These are phyloP conservation scores for Chaetoscypha palmicola DNA, from an alignment of 2,329 filamentous ascomycete species.

Conservation along the genomic window DNA sequence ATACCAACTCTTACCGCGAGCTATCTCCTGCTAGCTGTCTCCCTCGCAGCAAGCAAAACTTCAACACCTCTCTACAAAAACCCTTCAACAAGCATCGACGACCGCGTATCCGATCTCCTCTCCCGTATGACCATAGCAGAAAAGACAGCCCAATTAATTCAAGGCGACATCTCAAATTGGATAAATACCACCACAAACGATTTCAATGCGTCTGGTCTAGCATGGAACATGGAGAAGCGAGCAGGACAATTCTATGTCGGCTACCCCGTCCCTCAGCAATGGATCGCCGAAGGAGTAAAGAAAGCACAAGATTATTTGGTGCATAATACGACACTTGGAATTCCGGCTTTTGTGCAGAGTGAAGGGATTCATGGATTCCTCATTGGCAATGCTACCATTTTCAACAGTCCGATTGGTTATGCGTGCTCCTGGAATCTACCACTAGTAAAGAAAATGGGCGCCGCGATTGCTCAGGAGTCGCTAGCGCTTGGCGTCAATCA, in stretches of 20 bases:
- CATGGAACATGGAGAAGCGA: slow-evolving; percentile 49
- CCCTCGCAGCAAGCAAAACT: not conserved
- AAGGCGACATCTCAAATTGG: slow-evolving; percentile 68
- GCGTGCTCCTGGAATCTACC: slow-evolving; percentile 64
- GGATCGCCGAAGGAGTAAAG: slow-evolving; percentile 55
- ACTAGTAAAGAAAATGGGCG: slow-evolving; percentile 59
- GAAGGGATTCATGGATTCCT: slow-evolving; percentile 70
- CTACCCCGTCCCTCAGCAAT: slow-evolving; percentile 56
- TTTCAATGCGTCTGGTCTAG: slow-evolving; percentile 62
- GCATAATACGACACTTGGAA: slow-evolving; percentile 60
- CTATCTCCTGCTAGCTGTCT: no score
- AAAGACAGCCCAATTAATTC: slow-evolving; percentile 62
- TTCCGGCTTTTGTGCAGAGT: slow-evolving; percentile 66
- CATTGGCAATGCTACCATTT: slow-evolving; percentile 67
- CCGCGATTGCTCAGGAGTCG: slow-evolving; percentile 58
- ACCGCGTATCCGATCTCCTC: slow-evolving; percentile 59
- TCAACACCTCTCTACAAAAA: slow-evolving; percentile 52
- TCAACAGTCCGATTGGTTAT: slow-evolving; percentile 69
- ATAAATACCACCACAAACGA: slow-evolving; percentile 58
- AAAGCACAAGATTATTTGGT: slow-evolving; percentile 62
- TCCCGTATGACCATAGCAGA: slow-evolving; percentile 68
- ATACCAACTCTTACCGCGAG: no score
- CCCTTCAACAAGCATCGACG: slow-evolving; percentile 52
- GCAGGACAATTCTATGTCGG: slow-evolving; percentile 64
- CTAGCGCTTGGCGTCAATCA: slow-evolving; percentile 64